Percentiles rank a stretch among this genome's conserved stretches.
Conservation (phyloP, 345 rosid genomes). For the Excoecaria cochinchinensis region DNA sequence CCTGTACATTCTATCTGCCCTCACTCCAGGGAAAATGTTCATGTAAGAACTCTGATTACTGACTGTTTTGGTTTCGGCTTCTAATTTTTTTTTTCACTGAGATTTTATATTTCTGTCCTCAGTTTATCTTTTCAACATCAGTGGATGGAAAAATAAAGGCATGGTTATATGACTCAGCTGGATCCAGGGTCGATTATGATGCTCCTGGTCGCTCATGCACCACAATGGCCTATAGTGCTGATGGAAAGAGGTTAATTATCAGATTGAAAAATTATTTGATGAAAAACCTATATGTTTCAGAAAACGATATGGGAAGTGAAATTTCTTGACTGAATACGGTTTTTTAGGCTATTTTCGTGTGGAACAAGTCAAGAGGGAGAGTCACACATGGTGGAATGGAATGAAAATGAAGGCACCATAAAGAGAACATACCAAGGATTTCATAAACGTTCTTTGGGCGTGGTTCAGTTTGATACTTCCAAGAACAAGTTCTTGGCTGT, state of each 20-base stretch:
- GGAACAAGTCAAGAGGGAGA: conserved; percentile 32
- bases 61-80: background rate
- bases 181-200: conserved; percentile 84
- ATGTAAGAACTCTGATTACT: conserved; percentile 35
- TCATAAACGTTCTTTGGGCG: conserved; percentile 19
- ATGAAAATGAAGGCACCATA: conserved; percentile 34
- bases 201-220: conserved; percentile 92
- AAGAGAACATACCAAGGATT: conserved; percentile 31
- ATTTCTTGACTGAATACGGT: background rate
- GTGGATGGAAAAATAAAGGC: conserved; percentile 91
- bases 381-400: conserved; percentile 36
- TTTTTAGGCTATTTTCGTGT: conserved; percentile 30
- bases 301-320: conserved; percentile 1
- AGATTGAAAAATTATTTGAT: background rate
- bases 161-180: conserved; percentile 76
- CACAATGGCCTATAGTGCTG: conserved; percentile 81
- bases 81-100: background rate
- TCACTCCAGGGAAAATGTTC: conserved; percentile 52
- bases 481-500: conserved; percentile 33
- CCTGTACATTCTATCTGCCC: conserved; percentile 73
- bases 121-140: conserved; percentile 92
- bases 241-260: conserved; percentile 67
- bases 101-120: conserved; percentile 14
- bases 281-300: background rate
- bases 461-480: conserved; percentile 30